Conservation (phyloP, 176 grass and related monocot species). For the Oryza australiensis region DNA sequence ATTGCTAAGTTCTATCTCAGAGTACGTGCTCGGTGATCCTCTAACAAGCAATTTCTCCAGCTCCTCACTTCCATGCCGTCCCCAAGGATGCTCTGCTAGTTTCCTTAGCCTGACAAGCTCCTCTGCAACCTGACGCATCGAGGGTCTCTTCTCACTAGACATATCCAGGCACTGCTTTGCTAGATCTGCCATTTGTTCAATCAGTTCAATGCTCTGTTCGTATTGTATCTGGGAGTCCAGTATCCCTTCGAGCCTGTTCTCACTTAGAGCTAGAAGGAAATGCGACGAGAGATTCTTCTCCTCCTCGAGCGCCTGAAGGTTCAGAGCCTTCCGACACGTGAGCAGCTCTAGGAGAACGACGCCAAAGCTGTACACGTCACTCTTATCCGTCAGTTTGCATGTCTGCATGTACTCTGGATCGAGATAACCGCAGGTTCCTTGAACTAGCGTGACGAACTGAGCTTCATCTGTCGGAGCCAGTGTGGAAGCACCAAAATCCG, state of each 20-base stretch:
- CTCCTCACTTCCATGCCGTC: slow-evolving; percentile 14
- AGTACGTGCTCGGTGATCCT: slow-evolving; percentile 9
- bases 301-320: slow-evolving; percentile 32
- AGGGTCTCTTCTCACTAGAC: slow-evolving; percentile 40
- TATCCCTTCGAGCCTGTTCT: slow-evolving; percentile 46
- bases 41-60: slow-evolving; percentile 24
- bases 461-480: slow-evolving; percentile 46
- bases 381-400: slow-evolving; percentile 47
- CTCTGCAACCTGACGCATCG: slow-evolving; percentile 55
- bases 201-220: slow-evolving; percentile 37
- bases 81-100: slow-evolving; percentile 34
- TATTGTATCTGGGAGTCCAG: slow-evolving; percentile 45
- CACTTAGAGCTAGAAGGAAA: slow-evolving; percentile 38
- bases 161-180: slow-evolving; percentile 56
- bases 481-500: slow-evolving; percentile 60
- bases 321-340: slow-evolving; percentile 48
- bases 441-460: slow-evolving; percentile 54
- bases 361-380: slow-evolving; percentile 73
- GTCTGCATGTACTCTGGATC: slow-evolving; percentile 58
- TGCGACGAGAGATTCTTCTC: slow-evolving; percentile 41
- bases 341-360: slow-evolving; percentile 58
- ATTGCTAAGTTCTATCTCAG: not conserved
- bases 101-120: slow-evolving; percentile 42
- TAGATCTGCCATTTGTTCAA: slow-evolving; percentile 42
- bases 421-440: slow-evolving; percentile 61